Conservation (phyloP, 345 rosid genomes). For the Clausena lansium region DNA sequence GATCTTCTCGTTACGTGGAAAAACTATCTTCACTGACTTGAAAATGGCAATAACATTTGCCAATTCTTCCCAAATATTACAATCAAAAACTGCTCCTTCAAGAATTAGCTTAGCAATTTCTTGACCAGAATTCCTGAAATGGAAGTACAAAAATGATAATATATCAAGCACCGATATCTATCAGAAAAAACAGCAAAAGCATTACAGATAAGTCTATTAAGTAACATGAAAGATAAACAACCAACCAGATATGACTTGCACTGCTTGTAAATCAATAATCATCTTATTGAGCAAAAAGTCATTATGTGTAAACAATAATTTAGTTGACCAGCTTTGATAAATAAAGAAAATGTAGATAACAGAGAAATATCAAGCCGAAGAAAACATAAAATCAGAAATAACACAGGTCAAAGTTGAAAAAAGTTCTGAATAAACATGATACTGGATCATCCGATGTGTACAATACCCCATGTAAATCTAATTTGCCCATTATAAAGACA, state of each 20-base stretch:
- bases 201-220: not conserved
- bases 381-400: not conserved
- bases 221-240: not conserved
- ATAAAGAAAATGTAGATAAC: not conserved
- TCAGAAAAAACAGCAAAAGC: not conserved
- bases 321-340: not conserved
- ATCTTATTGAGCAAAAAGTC: not conserved
- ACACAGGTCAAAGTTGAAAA: not conserved
- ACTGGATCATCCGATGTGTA: not conserved
- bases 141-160: conserved; percentile 10
- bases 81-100: conserved; percentile 50
- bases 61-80: conserved; percentile 63
- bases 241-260: not conserved
- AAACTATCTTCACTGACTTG: conserved; percentile 49
- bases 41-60: conserved; percentile 39
- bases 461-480: not conserved
- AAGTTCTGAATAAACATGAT: not conserved
- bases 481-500: not conserved
- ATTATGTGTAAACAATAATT: not conserved
- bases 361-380: not conserved
- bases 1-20: conserved; percentile 49
- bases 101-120: conserved; percentile 55
- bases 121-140: conserved; percentile 46
- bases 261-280: not conserved
- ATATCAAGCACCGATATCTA: not conserved